Conservation (phyloP, 371 early-diverging fungal genomes). For the Apophysomyces ossiformis region DNA sequence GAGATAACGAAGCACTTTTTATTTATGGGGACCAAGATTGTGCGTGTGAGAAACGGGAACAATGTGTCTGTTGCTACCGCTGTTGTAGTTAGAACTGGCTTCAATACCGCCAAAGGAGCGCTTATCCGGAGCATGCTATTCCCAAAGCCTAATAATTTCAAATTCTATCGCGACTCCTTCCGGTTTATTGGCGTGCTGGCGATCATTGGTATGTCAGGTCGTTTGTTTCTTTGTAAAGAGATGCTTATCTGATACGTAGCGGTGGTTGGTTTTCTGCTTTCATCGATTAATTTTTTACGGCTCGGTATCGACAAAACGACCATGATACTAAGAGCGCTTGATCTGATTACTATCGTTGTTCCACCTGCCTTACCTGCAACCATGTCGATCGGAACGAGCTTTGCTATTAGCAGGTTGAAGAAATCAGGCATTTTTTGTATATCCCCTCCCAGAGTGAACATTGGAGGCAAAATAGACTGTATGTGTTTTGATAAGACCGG, state of each 20-base stretch:
- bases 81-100: slow-evolving; percentile 93
- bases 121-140: slow-evolving; percentile 95
- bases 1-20: slow-evolving; percentile 83
- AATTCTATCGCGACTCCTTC: slow-evolving; percentile 96
- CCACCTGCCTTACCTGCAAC: slow-evolving; percentile 98
- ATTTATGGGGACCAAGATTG: slow-evolving; percentile 91
- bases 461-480: slow-evolving; percentile 95
- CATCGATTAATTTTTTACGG: slow-evolving; percentile 86
- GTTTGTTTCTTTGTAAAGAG: neutral
- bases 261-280: slow-evolving; percentile 79
- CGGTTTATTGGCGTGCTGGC: slow-evolving; percentile 92
- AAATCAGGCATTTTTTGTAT: slow-evolving; percentile 92
- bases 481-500: slow-evolving; percentile 99
- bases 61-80: slow-evolving; percentile 68
- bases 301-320: slow-evolving; percentile 69
- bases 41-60: slow-evolving; percentile 72
- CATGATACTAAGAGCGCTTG: slow-evolving; percentile 87
- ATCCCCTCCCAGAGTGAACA: slow-evolving; percentile 92
- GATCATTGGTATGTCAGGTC: slow-evolving; percentile 57
- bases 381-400: slow-evolving; percentile 94
- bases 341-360: slow-evolving; percentile 94
- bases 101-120: slow-evolving; percentile 96
- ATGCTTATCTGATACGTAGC: slow-evolving; percentile 38
- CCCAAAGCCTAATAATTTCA: slow-evolving; percentile 92
- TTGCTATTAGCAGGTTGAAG: slow-evolving; percentile 90